Evolutionary conservation across 441 rosid genomes (phyloP).

Genomic region (Adansonia grandidieri): DNA sequence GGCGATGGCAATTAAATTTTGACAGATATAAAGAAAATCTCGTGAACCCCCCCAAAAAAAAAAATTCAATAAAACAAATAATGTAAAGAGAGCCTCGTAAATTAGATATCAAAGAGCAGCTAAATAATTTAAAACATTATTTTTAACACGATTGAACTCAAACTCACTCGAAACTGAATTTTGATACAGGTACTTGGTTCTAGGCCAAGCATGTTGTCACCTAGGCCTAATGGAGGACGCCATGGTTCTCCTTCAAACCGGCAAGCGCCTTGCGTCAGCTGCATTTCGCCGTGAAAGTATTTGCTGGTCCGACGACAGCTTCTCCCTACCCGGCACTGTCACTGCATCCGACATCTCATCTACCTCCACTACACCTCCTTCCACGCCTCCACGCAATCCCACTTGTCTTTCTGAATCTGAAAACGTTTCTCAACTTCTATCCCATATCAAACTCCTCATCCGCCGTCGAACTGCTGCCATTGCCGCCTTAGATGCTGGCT

Average conservation of each 20-base stretch:
- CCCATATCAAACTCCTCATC: slow-evolving; percentile 81
- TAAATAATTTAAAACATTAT: neutral
- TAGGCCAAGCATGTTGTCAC: slow-evolving; percentile 94
- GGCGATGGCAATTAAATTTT: too few relatives aligned
- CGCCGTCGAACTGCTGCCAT: slow-evolving; percentile 86
- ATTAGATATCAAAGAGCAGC: neutral
- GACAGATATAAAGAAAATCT: too few relatives aligned
- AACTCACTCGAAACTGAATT: slow-evolving; percentile 14
- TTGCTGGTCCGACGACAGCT: slow-evolving; percentile 85
- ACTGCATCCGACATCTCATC: slow-evolving; percentile 38
- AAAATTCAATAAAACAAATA: too few relatives aligned
- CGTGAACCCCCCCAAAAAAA: too few relatives aligned
- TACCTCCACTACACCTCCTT: slow-evolving; percentile 45
- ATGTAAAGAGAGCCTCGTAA: neutral
- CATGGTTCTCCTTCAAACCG: slow-evolving; percentile 92
- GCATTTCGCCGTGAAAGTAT: slow-evolving; percentile 88
- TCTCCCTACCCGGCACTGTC: slow-evolving; percentile 53
- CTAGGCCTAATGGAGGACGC: slow-evolving; percentile 97
- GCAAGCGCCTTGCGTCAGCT: slow-evolving; percentile 84
- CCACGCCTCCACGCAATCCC: slow-evolving; percentile 55
- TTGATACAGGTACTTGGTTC: slow-evolving; percentile 66
- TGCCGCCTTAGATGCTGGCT: slow-evolving; percentile 80
- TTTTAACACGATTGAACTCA: neutral
- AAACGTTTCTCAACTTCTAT: slow-evolving; percentile 62
- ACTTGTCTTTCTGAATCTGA: slow-evolving; percentile 49